These are phyloP conservation scores for Pisolithus microcarpus DNA, from an alignment of 768 basidiomycete genomes.

Conservation along the genomic window DNA sequence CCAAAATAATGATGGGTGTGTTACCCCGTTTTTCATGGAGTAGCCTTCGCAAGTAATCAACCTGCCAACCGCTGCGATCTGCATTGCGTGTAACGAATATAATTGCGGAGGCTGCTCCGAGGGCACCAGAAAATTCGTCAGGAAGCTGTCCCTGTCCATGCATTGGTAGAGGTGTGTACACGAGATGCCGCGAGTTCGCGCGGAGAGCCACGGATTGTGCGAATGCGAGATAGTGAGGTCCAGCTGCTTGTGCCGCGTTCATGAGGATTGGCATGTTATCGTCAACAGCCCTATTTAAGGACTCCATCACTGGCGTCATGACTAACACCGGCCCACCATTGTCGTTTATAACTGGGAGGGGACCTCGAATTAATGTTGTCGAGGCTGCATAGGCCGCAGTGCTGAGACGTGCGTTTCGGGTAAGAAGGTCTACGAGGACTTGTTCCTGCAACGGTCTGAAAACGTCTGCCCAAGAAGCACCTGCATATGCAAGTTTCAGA, in stretches of 20 bases:
- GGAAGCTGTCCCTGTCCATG: constrained; percentile 1
- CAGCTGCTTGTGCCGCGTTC: too few relatives aligned
- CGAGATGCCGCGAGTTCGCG: constrained; percentile 34
- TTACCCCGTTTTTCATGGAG: constrained; percentile 10
- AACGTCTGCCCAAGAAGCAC: constrained; percentile 36
- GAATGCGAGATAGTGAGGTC: constrained; percentile 33
- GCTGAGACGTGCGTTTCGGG: constrained; percentile 37
- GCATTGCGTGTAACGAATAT: constrained; percentile 57
- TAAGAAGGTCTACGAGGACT: constrained; percentile 26
- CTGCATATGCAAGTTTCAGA: constrained; percentile 47
- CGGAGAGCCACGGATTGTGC: constrained; percentile 33
- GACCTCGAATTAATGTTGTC: constrained; percentile 41
- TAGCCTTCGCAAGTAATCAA: constrained; percentile 30
- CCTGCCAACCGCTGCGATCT: constrained; percentile 46
- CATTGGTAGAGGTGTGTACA: constrained; percentile 31
- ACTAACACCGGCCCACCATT: constrained; percentile 31
- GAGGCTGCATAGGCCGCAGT: constrained; percentile 39
- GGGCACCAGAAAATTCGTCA: constrained; percentile 2
- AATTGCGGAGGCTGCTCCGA: constrained; percentile 12
- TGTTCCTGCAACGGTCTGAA: constrained; percentile 23
- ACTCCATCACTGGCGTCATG: constrained; percentile 51
- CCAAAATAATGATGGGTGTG: constrained; percentile 40
- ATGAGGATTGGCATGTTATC: too few relatives aligned
- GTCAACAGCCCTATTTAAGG: constrained; percentile 19
- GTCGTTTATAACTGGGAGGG: constrained; percentile 29